Evolutionary conservation across 345 rosid genomes (phyloP).

Genomic region (Lumnitzera littorea): DNA sequence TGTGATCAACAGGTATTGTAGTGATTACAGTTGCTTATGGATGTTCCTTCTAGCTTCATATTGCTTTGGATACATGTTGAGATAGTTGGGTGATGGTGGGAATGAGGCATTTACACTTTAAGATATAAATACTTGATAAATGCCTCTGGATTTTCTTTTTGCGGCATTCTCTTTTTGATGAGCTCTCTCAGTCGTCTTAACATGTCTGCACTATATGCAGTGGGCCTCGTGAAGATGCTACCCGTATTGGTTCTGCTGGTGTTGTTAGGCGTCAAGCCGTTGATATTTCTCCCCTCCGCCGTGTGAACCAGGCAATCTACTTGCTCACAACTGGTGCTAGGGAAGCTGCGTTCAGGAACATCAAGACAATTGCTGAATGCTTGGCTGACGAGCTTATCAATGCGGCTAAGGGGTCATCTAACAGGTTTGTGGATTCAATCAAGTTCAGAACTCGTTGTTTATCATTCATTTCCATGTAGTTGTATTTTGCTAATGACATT

Average conservation of each 20-base stretch:
- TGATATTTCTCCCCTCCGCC: slow-evolving; percentile 89
- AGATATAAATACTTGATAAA: too few species aligned
- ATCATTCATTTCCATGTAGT: background rate
- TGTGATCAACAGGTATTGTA: slow-evolving; percentile 65
- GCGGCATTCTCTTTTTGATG: background rate
- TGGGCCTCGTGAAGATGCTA: slow-evolving; percentile 97
- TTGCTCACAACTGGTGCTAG: slow-evolving; percentile 92
- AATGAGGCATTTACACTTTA: background rate
- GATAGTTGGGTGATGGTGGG: background rate
- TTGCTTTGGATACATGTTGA: background rate
- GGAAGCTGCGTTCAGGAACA: slow-evolving; percentile 86
- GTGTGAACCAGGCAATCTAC: slow-evolving; percentile 86
- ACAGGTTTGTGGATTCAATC: slow-evolving; percentile 40
- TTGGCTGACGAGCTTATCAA: slow-evolving; percentile 96
- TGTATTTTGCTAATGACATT: background rate
- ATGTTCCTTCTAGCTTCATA: background rate
- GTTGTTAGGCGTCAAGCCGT: slow-evolving; percentile 97
- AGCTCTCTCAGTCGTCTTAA: background rate
- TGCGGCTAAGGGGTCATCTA: slow-evolving; percentile 97
- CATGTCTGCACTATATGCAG: slow-evolving; percentile 18
- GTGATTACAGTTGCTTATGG: too few species aligned
- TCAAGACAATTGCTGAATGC: slow-evolving; percentile 91
- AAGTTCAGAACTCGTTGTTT: background rate
- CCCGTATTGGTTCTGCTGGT: slow-evolving; percentile 97
- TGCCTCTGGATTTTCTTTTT: background rate